Base-by-base conservation (phyloP, 108 stramenopile genomes). In the Cyclotella atomus region DNA sequence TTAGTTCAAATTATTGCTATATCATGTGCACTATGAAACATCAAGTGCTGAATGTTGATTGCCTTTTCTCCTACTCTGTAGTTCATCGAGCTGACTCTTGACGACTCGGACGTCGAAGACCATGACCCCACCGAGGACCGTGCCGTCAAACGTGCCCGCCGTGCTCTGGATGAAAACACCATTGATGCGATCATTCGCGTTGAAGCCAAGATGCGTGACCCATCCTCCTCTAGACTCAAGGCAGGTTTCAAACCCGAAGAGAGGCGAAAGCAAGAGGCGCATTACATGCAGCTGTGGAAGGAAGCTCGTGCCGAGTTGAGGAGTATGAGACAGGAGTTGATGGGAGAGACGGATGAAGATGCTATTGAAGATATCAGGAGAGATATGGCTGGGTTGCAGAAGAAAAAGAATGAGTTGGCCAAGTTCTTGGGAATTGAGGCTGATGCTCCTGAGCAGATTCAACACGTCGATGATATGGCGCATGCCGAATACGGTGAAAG, bases 381-480 rank as follows among this genome's bases (percentile, higher is more conserved):
- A 12, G 61, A 65, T 65, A 46, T 65, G 27, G 64, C 44, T 14
- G 45, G 45, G 3, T 65, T 65, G 64, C 44, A 65, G 64, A 65
- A 65, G 64, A 45, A 46, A 33, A 65, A 49, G 43, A 36, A 63
- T 8, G 61, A 63, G 61, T 63, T 38, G 61, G 61, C 61, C 24
- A 44, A 27, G 61, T 43, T 63, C n/a, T 41, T 63, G 19, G 61
- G 61, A 0, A 63, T 63, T 19, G 47, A 49, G 47, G 47, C 4
- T 12, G 47, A 49, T 41, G 38, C 38, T 9, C n/a, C n/a, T n/a
- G n/a, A n/a, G n/a, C n/a, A n/a, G n/a, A n/a, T n/a, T n/a, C n/a
- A n/a, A n/a, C n/a, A n/a, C n/a, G n/a, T n/a, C n/a, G n/a, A n/a
- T n/a, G n/a, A n/a, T n/a, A n/a, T n/a, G n/a, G n/a, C n/a, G n/a